phyloP scores from a whole-genome alignment of 2,329 filamentous ascomycete species.

The Magnaporthiopsis incrustans region DNA sequence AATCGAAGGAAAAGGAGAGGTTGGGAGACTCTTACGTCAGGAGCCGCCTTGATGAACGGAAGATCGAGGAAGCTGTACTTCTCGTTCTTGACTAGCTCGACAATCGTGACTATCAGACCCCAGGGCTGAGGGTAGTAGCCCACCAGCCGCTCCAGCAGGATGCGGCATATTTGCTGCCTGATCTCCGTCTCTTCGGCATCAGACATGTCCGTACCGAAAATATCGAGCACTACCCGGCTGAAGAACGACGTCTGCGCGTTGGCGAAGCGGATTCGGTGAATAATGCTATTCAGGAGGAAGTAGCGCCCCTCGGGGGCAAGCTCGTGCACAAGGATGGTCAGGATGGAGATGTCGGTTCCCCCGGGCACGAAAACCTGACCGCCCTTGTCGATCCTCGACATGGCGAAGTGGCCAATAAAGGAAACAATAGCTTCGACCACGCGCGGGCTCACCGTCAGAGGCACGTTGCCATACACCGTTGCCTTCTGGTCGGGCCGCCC shows the following conservation, averaged over 20 bases:
- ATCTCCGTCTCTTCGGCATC: constrained; percentile 74
- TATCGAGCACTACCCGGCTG: constrained; percentile 71
- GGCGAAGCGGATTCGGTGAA: constrained; percentile 86
- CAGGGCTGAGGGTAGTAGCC: constrained; percentile 91
- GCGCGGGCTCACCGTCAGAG: constrained; percentile 58
- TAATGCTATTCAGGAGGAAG: constrained; percentile 73
- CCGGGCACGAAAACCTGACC: constrained; percentile 56
- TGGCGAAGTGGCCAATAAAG: constrained; percentile 69
- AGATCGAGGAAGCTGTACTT: constrained; percentile 89
- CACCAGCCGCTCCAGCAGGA: constrained; percentile 80
- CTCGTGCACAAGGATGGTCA: constrained; percentile 70
- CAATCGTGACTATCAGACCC: constrained; percentile 81
- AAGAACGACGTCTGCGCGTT: constrained; percentile 91
- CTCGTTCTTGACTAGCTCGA: constrained; percentile 87
- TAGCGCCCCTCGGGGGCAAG: constrained; percentile 73
- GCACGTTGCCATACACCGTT: constrained; percentile 58
- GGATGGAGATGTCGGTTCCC: constrained; percentile 60
- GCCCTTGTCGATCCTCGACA: constrained; percentile 48
- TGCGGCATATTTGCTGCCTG: constrained; percentile 82
- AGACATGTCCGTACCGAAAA: constrained; percentile 69
- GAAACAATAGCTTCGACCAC: constrained; percentile 78
- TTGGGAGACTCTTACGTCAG: constrained; percentile 56
- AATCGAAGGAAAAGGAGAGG: neutral
- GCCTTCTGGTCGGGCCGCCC: constrained; percentile 47
- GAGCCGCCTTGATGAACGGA: constrained; percentile 81